Evolutionary conservation across 2,329 filamentous ascomycete species (phyloP), one percentile per base, ranked within the genome.

Genomic region (Aspergillus sp.): DNA sequence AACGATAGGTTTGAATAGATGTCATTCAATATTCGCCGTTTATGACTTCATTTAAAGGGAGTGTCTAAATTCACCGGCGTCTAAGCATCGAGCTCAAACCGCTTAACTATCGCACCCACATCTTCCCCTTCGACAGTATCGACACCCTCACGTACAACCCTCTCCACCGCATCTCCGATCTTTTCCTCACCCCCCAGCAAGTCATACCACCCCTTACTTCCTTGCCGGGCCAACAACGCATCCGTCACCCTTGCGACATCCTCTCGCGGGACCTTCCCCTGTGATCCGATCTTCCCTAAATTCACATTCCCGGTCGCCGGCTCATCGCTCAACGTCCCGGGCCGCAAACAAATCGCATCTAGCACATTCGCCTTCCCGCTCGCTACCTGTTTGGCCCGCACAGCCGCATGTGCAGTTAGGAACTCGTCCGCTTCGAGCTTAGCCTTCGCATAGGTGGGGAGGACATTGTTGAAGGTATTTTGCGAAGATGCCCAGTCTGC

Each of bases 371-470:
- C 24, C 35, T 40, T 39, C 8, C 58, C 61, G 1, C 47, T 37
- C 0, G 57, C 48, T 3, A 63, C 49, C n/a, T 66, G 59, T 21
- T 61, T 59, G 51, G 70, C 69, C 21, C 74, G 68, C 62, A 67
- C 70, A 55, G 69, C 70, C 8, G 75, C 71, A 37, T 80, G 65
- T 4, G 80, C 77, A 9, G 80, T 80, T 63, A 84, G 71, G 51
- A 81, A 81, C 68, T 84, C 81, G 60, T 85, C 82, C 1, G 82
- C 82, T 21, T 81, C 82, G 27, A 82, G 74, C 64, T 85, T 85
- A 17, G 82, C 82, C 43, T 79, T 74, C 62, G 75, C 79, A 64
- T 85, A 85, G 11, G 78, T 73, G 1, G 81, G 79, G 17, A 85
- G 70, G 0, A 79, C 67, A 27, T 80, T 75, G n/a, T 71, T 73